phyloP scores from a whole-genome alignment of 176 grass and related monocot genomes.

The Pharus latifolius region DNA sequence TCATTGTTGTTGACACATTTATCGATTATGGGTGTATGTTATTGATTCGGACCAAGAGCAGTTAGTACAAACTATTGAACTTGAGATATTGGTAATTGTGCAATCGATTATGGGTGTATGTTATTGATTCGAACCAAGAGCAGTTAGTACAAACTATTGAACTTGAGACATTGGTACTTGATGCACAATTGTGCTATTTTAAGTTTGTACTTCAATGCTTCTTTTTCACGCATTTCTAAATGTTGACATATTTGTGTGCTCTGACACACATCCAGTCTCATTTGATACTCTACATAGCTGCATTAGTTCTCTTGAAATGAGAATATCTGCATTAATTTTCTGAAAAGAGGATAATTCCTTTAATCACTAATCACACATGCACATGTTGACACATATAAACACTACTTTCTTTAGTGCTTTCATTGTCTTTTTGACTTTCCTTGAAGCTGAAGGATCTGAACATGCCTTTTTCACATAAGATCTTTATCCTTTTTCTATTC shows the following conservation, averaged over 20 bases:
- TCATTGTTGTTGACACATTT: background rate
- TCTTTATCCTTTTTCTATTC: slow-evolving; percentile 16
- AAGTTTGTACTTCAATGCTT: background rate
- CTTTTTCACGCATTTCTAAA: background rate
- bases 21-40: background rate
- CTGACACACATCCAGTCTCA: background rate
- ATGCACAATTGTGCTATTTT: too few relatives aligned
- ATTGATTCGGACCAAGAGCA: background rate
- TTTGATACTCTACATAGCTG: background rate
- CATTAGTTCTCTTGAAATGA: background rate
- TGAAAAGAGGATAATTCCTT: too few relatives aligned
- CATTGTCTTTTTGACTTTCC: background rate
- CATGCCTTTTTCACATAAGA: background rate
- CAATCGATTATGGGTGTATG: background rate
- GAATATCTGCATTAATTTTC: background rate
- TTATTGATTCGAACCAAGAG: background rate
- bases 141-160: background rate
- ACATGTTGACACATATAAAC: background rate
- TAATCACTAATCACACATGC: background rate
- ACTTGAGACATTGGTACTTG: background rate
- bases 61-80: background rate
- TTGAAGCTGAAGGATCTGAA: background rate
- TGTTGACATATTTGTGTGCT: background rate
- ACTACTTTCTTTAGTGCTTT: background rate
- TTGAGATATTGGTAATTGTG: background rate